Base-by-base conservation (phyloP, 768 basidiomycete genomes). In the Inosperma sp. region DNA sequence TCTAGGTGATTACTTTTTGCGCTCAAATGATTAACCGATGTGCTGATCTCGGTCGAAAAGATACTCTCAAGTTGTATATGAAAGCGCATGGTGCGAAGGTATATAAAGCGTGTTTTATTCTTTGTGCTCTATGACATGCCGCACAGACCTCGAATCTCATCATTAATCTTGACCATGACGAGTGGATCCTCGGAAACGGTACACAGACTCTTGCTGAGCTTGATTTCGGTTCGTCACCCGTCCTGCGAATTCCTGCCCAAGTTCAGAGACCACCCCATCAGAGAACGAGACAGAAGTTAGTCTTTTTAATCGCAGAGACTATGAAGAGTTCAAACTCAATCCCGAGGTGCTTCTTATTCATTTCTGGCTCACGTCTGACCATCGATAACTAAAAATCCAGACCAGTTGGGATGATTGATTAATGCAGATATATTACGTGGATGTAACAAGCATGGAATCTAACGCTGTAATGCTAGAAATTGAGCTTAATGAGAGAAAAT, bases 231-330 rank as follows among this genome's bases (percentile, higher is more conserved):
- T 51, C 50, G 84, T 69, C 19, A n/a, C 19, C 31, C 19, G 25
- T 43, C 19, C 26, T 29, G 41, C 14, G 12, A 7, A 34, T 27
- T 16, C 43, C 10, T 7, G 16, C 26, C 36, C 52, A 40, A 48
- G 22, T n/a, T 17, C 16, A 37, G 23, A 43, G 3, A 35, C 29
- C 5, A 13, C 31, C 23, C n/a, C 31, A 14, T 13, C 54, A 97
- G 95, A 96, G 68, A 95, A 98, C 63, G 95, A 99, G 68, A 88
- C 89, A 0, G 95, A 99, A 71, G 77, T 94, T 55, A 93, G 90
- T 64, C 86, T 95, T 68, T 98, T 98, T 73, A 85, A 86, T 59
- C 73, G 78, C 23, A 74, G 78, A 36, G 69, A 79, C 14, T 98
- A 98, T 59, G 82, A 90, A 25, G 69, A 68, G 26, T 99, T 93